Percentiles rank a stretch among this genome's conserved stretches.
Evolutionary conservation across 495 filamentous ascomycete species (phyloP).

Genomic region (Letharia lupina): DNA sequence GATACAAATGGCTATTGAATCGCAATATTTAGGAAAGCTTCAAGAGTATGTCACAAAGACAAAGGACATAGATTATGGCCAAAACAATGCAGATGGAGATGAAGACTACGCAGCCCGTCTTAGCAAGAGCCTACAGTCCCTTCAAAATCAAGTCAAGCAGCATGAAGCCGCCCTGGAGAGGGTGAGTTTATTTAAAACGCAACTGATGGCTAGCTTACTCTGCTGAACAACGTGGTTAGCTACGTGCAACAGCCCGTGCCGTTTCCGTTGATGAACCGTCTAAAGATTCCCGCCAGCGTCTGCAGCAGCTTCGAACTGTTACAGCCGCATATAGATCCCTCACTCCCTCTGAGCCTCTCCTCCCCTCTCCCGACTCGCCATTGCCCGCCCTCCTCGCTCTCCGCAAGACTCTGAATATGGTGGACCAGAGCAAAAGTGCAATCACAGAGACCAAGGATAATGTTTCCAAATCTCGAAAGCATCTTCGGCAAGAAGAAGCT

Average conservation of each 20-base stretch:
- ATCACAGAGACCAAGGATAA: constrained; percentile 46
- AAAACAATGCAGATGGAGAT: neutral
- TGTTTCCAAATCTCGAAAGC: constrained; percentile 44
- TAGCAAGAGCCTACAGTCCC: constrained; percentile 53
- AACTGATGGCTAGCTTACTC: neutral
- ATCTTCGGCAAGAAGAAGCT: constrained; percentile 50
- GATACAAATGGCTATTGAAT: constrained; percentile 1
- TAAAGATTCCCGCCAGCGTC: constrained; percentile 36
- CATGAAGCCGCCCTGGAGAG: constrained; percentile 54
- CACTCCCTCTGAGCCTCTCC: constrained; percentile 48
- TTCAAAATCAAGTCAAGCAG: constrained; percentile 56
- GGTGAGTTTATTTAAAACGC: constrained; percentile 31
- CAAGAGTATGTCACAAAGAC: constrained; percentile 8
- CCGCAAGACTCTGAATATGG: constrained; percentile 52
- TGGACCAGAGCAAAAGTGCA: constrained; percentile 53
- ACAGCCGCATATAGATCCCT: constrained; percentile 57
- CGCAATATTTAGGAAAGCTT: constrained; percentile 3
- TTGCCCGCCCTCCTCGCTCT: constrained; percentile 65
- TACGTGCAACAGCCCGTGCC: constrained; percentile 35
- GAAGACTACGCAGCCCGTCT: constrained; percentile 42
- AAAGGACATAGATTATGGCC: constrained; percentile 6
- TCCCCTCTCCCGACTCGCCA: constrained; percentile 57
- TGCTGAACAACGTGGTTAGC: constrained; percentile 27
- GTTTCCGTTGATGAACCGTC: constrained; percentile 28
- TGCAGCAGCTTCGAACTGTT: constrained; percentile 48